A percentile compares a stretch with the other conserved stretches of the same genome.
Evolutionary conservation across 2,329 filamentous ascomycete genomes (phyloP).

Genomic region (Colletotrichum lini): DNA sequence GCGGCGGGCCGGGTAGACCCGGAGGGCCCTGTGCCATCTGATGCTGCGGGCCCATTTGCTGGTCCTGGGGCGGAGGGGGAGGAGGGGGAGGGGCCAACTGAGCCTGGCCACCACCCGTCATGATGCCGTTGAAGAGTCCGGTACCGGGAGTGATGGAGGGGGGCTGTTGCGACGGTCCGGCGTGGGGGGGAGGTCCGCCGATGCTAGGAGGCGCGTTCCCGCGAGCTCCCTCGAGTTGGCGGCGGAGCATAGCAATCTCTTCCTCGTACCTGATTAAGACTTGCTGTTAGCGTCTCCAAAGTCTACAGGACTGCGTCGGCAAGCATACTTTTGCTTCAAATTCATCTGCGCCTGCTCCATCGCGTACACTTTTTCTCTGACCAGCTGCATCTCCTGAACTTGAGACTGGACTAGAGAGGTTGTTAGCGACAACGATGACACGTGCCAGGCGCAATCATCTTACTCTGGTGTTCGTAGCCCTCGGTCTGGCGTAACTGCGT

Average conservation of each 20-base stretch:
- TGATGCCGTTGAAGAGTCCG: slow-evolving; percentile 95
- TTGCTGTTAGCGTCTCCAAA: slow-evolving; percentile 40
- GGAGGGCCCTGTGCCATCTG: slow-evolving; percentile 82
- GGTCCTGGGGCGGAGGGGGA: slow-evolving; percentile 72
- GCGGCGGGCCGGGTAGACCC: slow-evolving; percentile 71
- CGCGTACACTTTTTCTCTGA: slow-evolving; percentile 92
- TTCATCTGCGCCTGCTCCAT: slow-evolving; percentile 91
- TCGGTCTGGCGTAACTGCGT: slow-evolving; percentile 84
- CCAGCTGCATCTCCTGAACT: slow-evolving; percentile 94
- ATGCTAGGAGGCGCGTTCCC: slow-evolving; percentile 72
- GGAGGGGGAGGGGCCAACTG: slow-evolving; percentile 87
- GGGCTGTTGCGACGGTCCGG: slow-evolving; percentile 85
- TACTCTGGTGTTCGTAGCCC: slow-evolving; percentile 95
- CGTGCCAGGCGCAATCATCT: slow-evolving; percentile 58
- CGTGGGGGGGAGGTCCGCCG: slow-evolving; percentile 80
- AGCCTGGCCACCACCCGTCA: slow-evolving; percentile 89
- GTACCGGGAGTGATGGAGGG: slow-evolving; percentile 93
- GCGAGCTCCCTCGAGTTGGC: slow-evolving; percentile 86
- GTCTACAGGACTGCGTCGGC: not conserved
- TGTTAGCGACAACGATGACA: slow-evolving; percentile 40
- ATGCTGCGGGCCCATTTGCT: slow-evolving; percentile 66
- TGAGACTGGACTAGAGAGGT: slow-evolving; percentile 81
- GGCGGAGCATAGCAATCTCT: slow-evolving; percentile 86
- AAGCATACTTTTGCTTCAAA: slow-evolving; percentile 89
- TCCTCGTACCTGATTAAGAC: slow-evolving; percentile 83